These are phyloP conservation scores for Penicillium sp. DNA, from an alignment of 2,329 filamentous ascomycete species.

Conservation along the genomic window DNA sequence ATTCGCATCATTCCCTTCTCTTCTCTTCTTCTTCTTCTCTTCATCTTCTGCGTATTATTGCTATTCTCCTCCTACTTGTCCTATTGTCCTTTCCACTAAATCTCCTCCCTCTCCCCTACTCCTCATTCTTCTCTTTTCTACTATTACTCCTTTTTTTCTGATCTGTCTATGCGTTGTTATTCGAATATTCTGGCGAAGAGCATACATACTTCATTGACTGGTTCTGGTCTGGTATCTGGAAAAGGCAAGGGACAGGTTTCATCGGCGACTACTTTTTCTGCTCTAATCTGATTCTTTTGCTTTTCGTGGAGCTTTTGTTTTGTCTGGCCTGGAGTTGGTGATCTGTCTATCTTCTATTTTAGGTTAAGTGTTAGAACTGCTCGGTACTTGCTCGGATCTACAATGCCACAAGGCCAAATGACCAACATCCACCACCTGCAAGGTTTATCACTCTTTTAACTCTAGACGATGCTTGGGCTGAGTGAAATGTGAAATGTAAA, in stretches of 20 bases:
- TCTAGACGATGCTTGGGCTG: too few species aligned
- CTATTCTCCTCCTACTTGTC: not conserved
- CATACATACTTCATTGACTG: slow-evolving; percentile 7
- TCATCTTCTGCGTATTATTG: not conserved
- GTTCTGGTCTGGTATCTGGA: slow-evolving; percentile 5
- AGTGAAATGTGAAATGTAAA: too few species aligned
- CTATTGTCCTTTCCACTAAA: not conserved
- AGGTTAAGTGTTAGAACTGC: not conserved
- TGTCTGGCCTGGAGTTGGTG: slow-evolving; percentile 1
- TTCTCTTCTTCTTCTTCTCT: not conserved
- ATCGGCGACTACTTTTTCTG: not conserved
- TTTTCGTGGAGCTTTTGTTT: not conserved
- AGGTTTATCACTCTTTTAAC: too few species aligned
- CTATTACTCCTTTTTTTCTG: not conserved
- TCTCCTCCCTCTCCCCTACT: not conserved
- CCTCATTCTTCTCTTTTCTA: not conserved
- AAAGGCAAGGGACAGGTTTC: not conserved
- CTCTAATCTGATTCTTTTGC: not conserved
- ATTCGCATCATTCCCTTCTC: not conserved
- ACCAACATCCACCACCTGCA: too few species aligned
- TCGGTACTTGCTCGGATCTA: not conserved
- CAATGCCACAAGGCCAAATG: too few species aligned
- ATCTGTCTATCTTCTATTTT: not conserved
- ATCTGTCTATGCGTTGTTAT: not conserved
- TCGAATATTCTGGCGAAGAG: not conserved